Evolutionary conservation across 306 rosid species (phyloP).

Genomic region (Amphicarpaea edgeworthii): DNA sequence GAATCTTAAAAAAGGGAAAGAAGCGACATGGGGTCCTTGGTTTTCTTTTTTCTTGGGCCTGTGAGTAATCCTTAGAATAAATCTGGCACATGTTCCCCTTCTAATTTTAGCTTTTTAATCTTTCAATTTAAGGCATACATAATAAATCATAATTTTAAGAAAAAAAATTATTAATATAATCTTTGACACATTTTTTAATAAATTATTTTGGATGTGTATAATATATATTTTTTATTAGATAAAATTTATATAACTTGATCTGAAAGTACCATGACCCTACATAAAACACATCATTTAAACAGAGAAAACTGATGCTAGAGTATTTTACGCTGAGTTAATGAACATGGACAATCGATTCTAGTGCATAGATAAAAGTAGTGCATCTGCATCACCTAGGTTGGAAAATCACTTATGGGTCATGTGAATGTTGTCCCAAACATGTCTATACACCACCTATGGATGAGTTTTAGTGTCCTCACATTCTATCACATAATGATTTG

Average conservation of each 20-base stretch:
- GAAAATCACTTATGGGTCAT: slow-evolving; percentile 17
- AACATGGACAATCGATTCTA: neutral
- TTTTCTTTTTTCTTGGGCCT: slow-evolving; percentile 15
- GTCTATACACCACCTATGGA: slow-evolving; percentile 9
- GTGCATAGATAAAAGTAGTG: slow-evolving; percentile 8
- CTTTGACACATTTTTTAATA: neutral
- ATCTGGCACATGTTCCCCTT: neutral
- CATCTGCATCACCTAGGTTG: slow-evolving; percentile 25
- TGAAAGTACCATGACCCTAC: neutral
- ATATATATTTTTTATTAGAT: neutral
- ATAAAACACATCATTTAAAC: neutral
- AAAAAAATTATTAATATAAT: neutral
- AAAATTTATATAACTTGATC: neutral
- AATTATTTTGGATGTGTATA: neutral
- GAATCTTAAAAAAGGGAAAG: neutral
- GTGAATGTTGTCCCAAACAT: slow-evolving; percentile 27
- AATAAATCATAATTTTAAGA: neutral
- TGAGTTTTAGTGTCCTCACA: slow-evolving; percentile 23
- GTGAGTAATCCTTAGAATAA: neutral
- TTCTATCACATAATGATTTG: slow-evolving; percentile 27
- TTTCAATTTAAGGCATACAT: neutral
- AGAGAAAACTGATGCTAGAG: neutral
- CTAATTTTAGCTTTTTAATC: neutral
- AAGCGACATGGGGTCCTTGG: neutral
- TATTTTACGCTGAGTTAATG: neutral